phyloP scores from a whole-genome alignment of 2,329 filamentous ascomycete genomes.

The Aspergillus eucalypticola region DNA sequence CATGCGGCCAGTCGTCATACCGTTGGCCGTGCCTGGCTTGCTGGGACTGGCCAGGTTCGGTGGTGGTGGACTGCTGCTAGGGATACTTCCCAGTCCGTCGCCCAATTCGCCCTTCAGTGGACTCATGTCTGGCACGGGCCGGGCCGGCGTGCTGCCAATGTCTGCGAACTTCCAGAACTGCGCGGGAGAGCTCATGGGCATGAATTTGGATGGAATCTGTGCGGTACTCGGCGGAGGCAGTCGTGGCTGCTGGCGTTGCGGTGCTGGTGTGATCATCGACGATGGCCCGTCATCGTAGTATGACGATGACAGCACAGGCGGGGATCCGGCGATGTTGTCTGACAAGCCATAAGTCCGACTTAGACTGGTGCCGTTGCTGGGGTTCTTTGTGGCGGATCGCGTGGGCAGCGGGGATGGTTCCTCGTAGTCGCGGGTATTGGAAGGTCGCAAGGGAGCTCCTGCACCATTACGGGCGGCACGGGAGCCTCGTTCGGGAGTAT shows the following conservation, averaged over 20 bases:
- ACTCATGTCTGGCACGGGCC: constrained; percentile 47
- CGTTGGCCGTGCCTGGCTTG: constrained; percentile 41
- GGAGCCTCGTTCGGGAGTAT: constrained; percentile 51
- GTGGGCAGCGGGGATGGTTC: constrained; percentile 46
- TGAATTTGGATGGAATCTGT: constrained; percentile 53
- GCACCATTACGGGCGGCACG: constrained; percentile 34
- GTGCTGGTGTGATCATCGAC: constrained; percentile 52
- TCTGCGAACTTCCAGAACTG: constrained; percentile 54
- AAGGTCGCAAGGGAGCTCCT: constrained; percentile 31
- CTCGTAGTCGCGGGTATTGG: constrained; percentile 39
- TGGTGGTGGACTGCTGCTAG: constrained; percentile 51
- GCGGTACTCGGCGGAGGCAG: constrained; percentile 52
- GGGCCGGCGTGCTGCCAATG: constrained; percentile 49
- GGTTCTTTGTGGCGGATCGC: constrained; percentile 31
- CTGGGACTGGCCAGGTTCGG: constrained; percentile 48
- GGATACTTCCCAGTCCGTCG: constrained; percentile 41
- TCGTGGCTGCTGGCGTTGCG: constrained; percentile 50
- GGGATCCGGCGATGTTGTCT: constrained; percentile 42
- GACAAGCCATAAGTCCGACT: constrained; percentile 43
- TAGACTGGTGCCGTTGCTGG: constrained; percentile 29
- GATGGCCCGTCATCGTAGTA: constrained; percentile 50
- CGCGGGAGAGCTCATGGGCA: constrained; percentile 53
- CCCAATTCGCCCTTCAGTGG: constrained; percentile 47
- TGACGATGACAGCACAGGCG: constrained; percentile 51
- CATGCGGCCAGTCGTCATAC: constrained; percentile 32